Base-by-base conservation (phyloP, 352 stramenopile genomes). In the Globisporangium paddicum region DNA sequence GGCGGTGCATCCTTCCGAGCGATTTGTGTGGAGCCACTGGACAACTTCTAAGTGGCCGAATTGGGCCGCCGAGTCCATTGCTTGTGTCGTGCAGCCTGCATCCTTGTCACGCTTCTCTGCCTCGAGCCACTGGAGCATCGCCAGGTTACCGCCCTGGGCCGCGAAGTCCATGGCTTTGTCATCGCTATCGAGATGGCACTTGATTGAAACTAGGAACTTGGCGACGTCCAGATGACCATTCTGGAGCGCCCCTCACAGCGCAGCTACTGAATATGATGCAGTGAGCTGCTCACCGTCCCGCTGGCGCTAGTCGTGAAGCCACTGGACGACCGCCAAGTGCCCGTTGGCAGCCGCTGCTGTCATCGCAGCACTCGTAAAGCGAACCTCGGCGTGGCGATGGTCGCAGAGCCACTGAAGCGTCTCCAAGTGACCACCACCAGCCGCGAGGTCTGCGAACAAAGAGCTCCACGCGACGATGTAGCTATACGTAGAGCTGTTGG, bases 371-470 rank as follows among this genome's bases (percentile, higher is more conserved):
- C 30, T 32, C 11, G 49, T 47, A 11, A n/a, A 35, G 5, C 45
- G 16, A 42, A 19, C 25, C 1, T 6, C 35, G 2, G 35, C 21
- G n/a, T 11, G 13, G 19, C 3, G 23, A 18, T 57, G 21, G 13
- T 21, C 25, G 32, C 25, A 37, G 10, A 60, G 11, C 41, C 53
- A 60, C 53, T 44, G 41, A 23, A 60, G 53, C 28, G 21, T 34
- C 26, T 50, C 53, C 38, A 59, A 19, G 42, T 59, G 38, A 9
- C 53, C 53, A 1, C 44, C 32, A 13, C 21, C 30, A 42, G 41
- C 53, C 21, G 53, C 53, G 16, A 42, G 25, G 14, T 60, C 53
- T 35, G 34, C 23, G 23, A 50, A 40, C 41, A 32, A 11, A 5
- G 26, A 28, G 52, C 35, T 30, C 38, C 42, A 42, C 25, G 50